Evolutionary conservation across 2,329 filamentous ascomycete species (phyloP), one percentile per base, ranked within the genome.

Genomic region (Exophiala phaeomuriformis): DNA sequence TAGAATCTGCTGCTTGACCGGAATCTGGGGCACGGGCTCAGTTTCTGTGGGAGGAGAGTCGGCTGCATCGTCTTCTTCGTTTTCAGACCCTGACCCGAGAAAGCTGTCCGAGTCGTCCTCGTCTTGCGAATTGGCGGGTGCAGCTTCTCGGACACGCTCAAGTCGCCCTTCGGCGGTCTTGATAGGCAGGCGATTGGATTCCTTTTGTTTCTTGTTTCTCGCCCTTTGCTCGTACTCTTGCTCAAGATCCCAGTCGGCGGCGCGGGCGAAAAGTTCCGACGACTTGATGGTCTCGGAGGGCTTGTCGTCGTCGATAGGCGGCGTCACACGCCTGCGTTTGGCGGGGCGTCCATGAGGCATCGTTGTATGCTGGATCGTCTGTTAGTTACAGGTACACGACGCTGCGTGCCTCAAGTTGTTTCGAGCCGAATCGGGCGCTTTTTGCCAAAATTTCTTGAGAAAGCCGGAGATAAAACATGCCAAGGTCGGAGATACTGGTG

Each of bases 161-260:
- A 93, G 68, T 62, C 75, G 70, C 7, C 93, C 93, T 61, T 91
- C 86, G 0, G 82, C 78, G 0, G 88, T 94, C 71, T 93, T 94
- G 60, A 96, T 89, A 0, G 90, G 90, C 35, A 98, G 75, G 63
- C 85, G 81, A 36, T 81, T 88, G 66, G 75, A 85, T 66, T 90
- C 86, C 63, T 83, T 80, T 52, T 80, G 78, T 68, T 89, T 88
- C 69, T 86, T 88, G 68, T 93, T 93, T 63, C 88, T 80, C 44
- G 86, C 83, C 62, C 83, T 82, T 57, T 80, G 80, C 70, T 95
- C 90, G 75, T 96, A 97, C 69, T 88, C 85, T 67, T 95, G 86
- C 73, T 95, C 93, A 46, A 95, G 78, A 65, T 95, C 83, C 90
- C 91, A 97, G 70, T 83, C 84, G 55, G 87, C 78, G 4, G 86